Evolutionary conservation across 2,329 filamentous ascomycete species (phyloP).

Genomic region (Cladophialophora psammophila): DNA sequence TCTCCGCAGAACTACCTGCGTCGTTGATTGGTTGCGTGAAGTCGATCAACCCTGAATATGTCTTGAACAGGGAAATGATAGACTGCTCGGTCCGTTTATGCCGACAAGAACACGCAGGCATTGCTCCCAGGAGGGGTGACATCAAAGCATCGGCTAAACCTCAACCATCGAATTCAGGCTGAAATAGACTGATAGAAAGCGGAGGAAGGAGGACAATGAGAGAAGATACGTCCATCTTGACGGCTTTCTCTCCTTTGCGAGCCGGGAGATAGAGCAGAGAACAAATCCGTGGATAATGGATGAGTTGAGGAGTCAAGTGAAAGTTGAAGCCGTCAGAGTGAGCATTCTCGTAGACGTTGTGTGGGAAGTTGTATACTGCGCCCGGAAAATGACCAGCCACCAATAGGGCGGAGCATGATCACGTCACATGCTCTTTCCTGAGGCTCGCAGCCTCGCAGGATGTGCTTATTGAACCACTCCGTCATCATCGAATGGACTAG

Average conservation of each 20-base stretch:
- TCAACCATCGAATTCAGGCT: conserved; percentile 28
- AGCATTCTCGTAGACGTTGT: neutral
- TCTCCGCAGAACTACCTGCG: conserved; percentile 4
- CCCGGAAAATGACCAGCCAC: neutral
- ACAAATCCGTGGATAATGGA: neutral
- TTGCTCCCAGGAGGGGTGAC: conserved; percentile 16
- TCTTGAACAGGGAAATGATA: conserved; percentile 22
- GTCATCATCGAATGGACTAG: neutral
- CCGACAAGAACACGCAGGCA: conserved; percentile 24
- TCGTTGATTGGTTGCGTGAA: conserved; percentile 12
- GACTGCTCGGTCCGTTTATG: conserved; percentile 22
- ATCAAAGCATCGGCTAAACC: conserved; percentile 30
- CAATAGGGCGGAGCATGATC: neutral
- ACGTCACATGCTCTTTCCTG: neutral
- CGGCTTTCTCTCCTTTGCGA: conserved; percentile 11
- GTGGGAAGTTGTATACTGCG: neutral
- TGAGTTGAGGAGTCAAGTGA: neutral
- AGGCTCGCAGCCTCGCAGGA: neutral
- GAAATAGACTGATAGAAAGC: conserved; percentile 13
- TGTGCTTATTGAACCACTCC: neutral
- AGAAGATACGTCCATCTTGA: neutral
- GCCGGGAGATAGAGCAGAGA: neutral
- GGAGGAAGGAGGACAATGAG: neutral
- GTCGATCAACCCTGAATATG: conserved; percentile 6
- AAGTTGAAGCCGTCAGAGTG: neutral